These are phyloP conservation scores for Fusarium drepaniforme DNA, from an alignment of 2,329 filamentous ascomycete species.

Conservation along the genomic window DNA sequence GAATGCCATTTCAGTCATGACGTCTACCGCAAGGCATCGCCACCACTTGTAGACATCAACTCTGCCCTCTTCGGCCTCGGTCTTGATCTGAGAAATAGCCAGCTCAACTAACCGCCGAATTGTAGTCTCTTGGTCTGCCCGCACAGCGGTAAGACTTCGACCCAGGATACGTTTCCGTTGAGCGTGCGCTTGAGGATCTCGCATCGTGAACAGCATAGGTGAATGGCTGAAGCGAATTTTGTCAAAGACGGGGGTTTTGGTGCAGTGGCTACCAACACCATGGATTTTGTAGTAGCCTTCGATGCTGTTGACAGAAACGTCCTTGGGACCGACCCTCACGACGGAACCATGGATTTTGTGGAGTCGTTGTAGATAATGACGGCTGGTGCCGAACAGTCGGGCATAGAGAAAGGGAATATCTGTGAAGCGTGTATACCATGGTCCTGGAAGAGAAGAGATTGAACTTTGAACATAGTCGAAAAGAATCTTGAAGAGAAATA, in stretches of 20 bases:
- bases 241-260: neutral
- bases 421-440: neutral
- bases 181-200: neutral
- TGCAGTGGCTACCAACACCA: neutral
- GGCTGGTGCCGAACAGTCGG: neutral
- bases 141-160: neutral
- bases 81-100: neutral
- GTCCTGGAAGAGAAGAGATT: neutral
- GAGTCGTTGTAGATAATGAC: neutral
- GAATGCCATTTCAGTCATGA: neutral
- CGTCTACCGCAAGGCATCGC: neutral
- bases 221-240: slow-evolving; percentile 1
- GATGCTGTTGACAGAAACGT: neutral
- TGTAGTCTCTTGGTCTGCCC: neutral
- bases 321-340: neutral
- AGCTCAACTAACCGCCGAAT: neutral
- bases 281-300: neutral
- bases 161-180: neutral
- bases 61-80: neutral
- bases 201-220: neutral
- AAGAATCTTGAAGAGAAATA: neutral
- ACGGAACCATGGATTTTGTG: neutral
- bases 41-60: slow-evolving; percentile 1
- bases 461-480: neutral
- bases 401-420: neutral